Evolutionary conservation across 2,329 filamentous ascomycete genomes (phyloP).

Genomic region (Aureobasidium subglaciale): DNA sequence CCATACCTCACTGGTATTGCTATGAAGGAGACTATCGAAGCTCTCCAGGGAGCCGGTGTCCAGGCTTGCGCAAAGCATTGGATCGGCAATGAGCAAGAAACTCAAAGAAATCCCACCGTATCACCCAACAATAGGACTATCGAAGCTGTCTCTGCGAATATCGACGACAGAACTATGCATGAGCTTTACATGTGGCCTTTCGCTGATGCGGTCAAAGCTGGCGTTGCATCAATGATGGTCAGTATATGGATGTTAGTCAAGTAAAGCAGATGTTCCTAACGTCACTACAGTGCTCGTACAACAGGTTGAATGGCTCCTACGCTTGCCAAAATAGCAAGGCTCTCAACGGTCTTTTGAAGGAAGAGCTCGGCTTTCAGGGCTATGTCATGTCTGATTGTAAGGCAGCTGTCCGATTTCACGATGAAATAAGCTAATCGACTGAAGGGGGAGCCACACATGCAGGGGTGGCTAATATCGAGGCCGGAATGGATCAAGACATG

Average conservation of each 20-base stretch:
- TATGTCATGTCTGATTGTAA: conserved; percentile 49
- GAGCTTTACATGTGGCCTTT: conserved; percentile 43
- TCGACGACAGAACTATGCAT: conserved; percentile 28
- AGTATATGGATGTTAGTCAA: not conserved
- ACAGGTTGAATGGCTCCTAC: conserved; percentile 57
- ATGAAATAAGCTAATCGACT: conserved; percentile 19
- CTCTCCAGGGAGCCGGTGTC: conserved; percentile 49
- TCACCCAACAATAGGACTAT: conserved; percentile 17
- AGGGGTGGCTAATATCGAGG: conserved; percentile 50
- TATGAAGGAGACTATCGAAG: conserved; percentile 45
- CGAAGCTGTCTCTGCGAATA: conserved; percentile 26
- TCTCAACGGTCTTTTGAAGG: conserved; percentile 62
- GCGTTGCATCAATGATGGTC: conserved; percentile 25
- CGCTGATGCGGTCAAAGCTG: conserved; percentile 36
- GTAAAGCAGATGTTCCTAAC: not conserved
- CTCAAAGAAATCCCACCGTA: conserved; percentile 15
- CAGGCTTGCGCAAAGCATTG: conserved; percentile 42
- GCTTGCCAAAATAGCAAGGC: conserved; percentile 53
- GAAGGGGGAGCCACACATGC: conserved; percentile 41
- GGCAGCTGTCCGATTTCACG: too few relatives aligned
- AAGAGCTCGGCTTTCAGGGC: conserved; percentile 57
- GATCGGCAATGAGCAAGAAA: conserved; percentile 18
- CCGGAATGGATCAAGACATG: conserved; percentile 52
- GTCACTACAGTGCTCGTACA: conserved; percentile 24
- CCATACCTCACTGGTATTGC: conserved; percentile 55